Base-by-base conservation (phyloP, 805 yeast species). In the Saccharomyces mikatae region DNA sequence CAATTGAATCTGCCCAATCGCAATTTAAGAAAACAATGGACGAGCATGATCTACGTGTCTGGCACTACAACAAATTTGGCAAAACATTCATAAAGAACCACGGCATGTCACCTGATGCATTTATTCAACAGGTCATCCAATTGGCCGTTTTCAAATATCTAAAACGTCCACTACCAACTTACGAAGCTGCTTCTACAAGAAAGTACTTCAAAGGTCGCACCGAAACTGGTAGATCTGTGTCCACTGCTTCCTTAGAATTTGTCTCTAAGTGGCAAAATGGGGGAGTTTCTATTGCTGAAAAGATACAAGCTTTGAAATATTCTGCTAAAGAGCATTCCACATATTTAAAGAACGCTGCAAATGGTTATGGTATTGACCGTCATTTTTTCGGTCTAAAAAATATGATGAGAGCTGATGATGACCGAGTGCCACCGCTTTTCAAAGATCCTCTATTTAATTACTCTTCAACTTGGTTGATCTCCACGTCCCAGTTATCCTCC, bases 111-210 rank as follows among this genome's bases (percentile, higher is more conserved):
- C 99, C 99, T 28, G 99, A 92, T 71, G 96, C 97, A 1, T 92
- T 80, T 67, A 81, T 89, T 52, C 99, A 92, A 72, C 85, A 91
- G 84, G 68, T 90, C 62, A 81, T 92, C 66, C 99, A 92, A 77
- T 78, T 94, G 59, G 96, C 96, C 21, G 86, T 89, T 72, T 92
- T 76, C 76, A 90, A 89, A 73, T 76, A 83, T 72, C 79, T 88
- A 46, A 96, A 96, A 24, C 80, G 79, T 52, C 76, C 82, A 52
- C 80, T 92, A 66, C 97, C 97, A 59, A 92, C 97, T 11, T 92
- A 92, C 73, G 99, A 92, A 73, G 85, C 96, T 51, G 97, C 97
- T 2, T 89, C 98, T 22, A 92, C 97, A 1, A 83, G 98, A 71
- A 85, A 82, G 69, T 92, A 78, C 71, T 86, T 82, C 66, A 83